Evolutionary conservation across 306 rosid genomes (phyloP).

Genomic region (Vigna unguiculata): DNA sequence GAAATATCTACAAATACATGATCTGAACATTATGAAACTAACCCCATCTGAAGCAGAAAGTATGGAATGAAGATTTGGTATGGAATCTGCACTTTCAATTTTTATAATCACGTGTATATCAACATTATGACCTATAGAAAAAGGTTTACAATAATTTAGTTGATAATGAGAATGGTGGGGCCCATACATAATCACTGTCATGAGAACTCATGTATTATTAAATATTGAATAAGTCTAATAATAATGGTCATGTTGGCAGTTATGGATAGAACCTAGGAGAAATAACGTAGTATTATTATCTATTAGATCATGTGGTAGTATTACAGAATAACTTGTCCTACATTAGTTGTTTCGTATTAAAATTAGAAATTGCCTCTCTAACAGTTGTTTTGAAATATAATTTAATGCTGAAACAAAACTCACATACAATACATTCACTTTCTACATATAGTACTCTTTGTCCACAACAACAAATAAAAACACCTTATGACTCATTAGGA

Average conservation of each 20-base stretch:
- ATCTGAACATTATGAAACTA: conserved; percentile 46
- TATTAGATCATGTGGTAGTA: not conserved
- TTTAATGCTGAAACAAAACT: not conserved
- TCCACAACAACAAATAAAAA: not conserved
- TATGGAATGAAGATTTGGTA: conserved; percentile 88
- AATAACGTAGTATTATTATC: not conserved
- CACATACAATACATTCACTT: not conserved
- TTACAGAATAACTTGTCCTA: not conserved
- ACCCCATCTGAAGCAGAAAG: conserved; percentile 97
- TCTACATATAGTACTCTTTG: not conserved
- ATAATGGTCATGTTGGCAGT: not conserved
- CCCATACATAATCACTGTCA: not conserved
- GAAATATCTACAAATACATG: conserved; percentile 14
- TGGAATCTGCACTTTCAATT: conserved; percentile 98
- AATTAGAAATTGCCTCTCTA: not conserved
- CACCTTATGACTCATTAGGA: not conserved
- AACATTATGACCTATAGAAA: conserved; percentile 69
- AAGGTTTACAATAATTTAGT: conserved; percentile 39
- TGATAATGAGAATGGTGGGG: conserved; percentile 30
- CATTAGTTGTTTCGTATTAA: not conserved
- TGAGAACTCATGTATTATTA: not conserved
- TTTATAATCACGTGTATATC: conserved; percentile 87
- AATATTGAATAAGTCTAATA: not conserved
- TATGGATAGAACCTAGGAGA: not conserved
- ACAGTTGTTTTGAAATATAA: not conserved